These are phyloP conservation scores for Penicillium digitatum DNA, from an alignment of 2,329 filamentous ascomycete species.

Conservation along the genomic window DNA sequence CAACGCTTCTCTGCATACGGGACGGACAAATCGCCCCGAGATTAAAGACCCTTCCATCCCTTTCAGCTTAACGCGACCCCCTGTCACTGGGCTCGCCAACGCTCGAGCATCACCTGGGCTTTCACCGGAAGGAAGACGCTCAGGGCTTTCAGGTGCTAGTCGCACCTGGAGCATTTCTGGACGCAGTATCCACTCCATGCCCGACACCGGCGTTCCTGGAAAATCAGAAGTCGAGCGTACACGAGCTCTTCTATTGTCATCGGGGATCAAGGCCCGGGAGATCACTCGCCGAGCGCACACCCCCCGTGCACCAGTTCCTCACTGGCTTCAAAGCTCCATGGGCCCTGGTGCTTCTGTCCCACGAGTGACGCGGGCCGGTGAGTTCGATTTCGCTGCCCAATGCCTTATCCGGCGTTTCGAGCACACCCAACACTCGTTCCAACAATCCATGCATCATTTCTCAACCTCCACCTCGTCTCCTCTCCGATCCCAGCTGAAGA, in stretches of 20 bases:
- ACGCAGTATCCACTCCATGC: conserved; percentile 39
- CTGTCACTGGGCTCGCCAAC: conserved; percentile 46
- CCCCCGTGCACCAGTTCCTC: conserved; percentile 33
- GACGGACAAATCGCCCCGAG: conserved; percentile 22
- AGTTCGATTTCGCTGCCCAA: conserved; percentile 53
- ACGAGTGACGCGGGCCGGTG: conserved; percentile 46
- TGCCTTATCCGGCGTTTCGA: conserved; percentile 50
- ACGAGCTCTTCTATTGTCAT: conserved; percentile 70
- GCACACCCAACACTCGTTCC: conserved; percentile 42
- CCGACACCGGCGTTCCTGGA: conserved; percentile 46
- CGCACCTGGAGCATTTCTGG: conserved; percentile 59
- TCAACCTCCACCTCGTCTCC: conserved; percentile 44
- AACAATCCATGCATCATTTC: conserved; percentile 46
- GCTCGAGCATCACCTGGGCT: conserved; percentile 34
- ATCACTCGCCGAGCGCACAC: conserved; percentile 64
- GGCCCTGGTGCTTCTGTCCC: conserved; percentile 34
- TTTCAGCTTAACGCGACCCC: conserved; percentile 35
- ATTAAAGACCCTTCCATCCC: conserved; percentile 30
- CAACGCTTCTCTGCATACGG: conserved; percentile 25
- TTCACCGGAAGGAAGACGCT: conserved; percentile 31
- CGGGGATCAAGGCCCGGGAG: conserved; percentile 85
- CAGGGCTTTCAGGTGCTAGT: conserved; percentile 37
- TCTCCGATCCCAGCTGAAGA: conserved; percentile 44
- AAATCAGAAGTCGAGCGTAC: conserved; percentile 77
- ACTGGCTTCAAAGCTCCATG: conserved; percentile 33